Evolutionary conservation across 208 protist species (phyloP).

Genomic region (Trypanosoma brucei): DNA sequence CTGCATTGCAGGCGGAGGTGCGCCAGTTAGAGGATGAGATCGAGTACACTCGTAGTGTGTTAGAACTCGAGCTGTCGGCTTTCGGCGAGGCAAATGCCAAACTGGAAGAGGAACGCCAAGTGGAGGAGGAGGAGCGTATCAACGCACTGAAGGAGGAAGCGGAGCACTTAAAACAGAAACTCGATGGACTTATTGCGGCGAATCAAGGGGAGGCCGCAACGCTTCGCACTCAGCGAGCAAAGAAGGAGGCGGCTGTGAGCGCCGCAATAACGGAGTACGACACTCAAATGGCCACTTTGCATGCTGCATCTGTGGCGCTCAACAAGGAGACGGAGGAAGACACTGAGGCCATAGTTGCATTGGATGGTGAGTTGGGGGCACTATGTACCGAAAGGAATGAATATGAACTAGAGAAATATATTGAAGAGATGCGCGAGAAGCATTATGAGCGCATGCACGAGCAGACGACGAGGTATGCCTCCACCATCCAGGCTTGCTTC

Average conservation of each 20-base stretch:
- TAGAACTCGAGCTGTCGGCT: slow-evolving; percentile 67
- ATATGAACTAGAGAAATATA: slow-evolving; percentile 65
- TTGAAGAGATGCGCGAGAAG: slow-evolving; percentile 61
- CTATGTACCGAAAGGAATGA: slow-evolving; percentile 51
- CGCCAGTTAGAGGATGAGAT: slow-evolving; percentile 67
- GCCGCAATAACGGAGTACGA: slow-evolving; percentile 85
- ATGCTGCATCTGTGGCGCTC: slow-evolving; percentile 39
- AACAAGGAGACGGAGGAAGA: slow-evolving; percentile 74
- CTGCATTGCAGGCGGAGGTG: slow-evolving; percentile 56
- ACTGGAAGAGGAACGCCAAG: slow-evolving; percentile 41
- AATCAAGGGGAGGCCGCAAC: slow-evolving; percentile 52
- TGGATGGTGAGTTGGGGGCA: slow-evolving; percentile 58
- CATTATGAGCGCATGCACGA: slow-evolving; percentile 51
- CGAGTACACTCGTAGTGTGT: slow-evolving; percentile 55
- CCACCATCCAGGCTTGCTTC: slow-evolving; percentile 85
- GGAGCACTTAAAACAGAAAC: slow-evolving; percentile 30
- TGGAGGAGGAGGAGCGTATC: slow-evolving; percentile 44
- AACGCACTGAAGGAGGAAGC: slow-evolving; percentile 40
- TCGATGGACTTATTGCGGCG: slow-evolving; percentile 31
- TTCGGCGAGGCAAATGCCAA: slow-evolving; percentile 55
- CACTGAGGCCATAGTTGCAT: slow-evolving; percentile 50
- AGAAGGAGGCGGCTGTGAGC: slow-evolving; percentile 79
- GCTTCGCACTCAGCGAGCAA: slow-evolving; percentile 63
- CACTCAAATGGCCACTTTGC: slow-evolving; percentile 43
- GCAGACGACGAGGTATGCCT: slow-evolving; percentile 37